phyloP scores from a whole-genome alignment of 2,329 filamentous ascomycete genomes.

The Chrysosporium queenslandicum region DNA sequence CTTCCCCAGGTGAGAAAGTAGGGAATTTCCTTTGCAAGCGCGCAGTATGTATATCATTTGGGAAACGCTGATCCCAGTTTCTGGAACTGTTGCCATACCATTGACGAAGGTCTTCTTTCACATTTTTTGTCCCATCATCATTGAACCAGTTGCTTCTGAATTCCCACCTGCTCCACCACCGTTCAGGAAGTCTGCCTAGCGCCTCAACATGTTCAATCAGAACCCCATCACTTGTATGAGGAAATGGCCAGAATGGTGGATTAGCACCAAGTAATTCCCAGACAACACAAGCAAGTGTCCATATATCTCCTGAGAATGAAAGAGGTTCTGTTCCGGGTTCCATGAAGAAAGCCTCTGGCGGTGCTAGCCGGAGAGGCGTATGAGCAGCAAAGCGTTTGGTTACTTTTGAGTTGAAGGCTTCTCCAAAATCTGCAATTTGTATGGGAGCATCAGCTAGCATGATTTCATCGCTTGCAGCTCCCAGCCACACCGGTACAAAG shows the following conservation, averaged over 20 bases:
- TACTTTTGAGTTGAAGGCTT: conserved; percentile 18
- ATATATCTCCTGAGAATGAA: conserved; percentile 21
- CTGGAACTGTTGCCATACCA: neutral
- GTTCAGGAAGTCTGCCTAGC: too few relatives aligned
- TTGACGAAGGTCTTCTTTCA: conserved; percentile 5
- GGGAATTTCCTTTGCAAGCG: neutral
- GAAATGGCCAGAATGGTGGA: too few relatives aligned
- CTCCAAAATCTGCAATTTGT: conserved; percentile 24
- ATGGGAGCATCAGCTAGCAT: too few relatives aligned
- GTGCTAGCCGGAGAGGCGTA: conserved; percentile 18
- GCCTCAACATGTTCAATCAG: too few relatives aligned
- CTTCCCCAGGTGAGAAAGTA: conserved; percentile 13
- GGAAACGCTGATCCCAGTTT: neutral
- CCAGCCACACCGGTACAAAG: conserved; percentile 21
- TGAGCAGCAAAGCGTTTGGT: conserved; percentile 12
- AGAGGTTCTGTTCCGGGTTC: neutral
- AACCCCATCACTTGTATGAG: too few relatives aligned
- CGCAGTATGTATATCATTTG: conserved; percentile 11
- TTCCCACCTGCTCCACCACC: too few relatives aligned
- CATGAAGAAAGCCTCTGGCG: conserved; percentile 12
- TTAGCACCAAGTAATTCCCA: too few relatives aligned
- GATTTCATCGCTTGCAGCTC: conserved; percentile 21
- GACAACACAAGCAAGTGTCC: too few relatives aligned
- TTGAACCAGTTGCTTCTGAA: conserved; percentile 9
- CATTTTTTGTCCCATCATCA: conserved; percentile 12